Conservation (phyloP, 768 basidiomycete species). For the Lyophyllum shimeji region DNA sequence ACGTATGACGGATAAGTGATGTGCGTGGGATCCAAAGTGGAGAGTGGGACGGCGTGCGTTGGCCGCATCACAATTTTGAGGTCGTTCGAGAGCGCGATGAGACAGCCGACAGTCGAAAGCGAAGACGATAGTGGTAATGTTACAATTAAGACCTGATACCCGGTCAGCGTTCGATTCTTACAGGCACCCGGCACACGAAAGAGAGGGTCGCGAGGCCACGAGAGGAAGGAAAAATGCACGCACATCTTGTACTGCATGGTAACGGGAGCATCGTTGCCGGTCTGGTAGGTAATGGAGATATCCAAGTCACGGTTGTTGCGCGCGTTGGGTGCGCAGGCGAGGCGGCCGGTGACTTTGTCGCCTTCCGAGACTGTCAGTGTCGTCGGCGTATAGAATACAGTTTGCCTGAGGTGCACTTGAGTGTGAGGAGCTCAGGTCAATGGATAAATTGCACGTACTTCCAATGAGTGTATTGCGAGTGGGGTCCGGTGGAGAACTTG, state of each 20-base stretch:
- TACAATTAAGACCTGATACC: slow-evolving; percentile 71
- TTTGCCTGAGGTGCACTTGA: slow-evolving; percentile 61
- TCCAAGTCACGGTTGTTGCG: slow-evolving; percentile 96
- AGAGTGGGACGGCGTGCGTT: neutral
- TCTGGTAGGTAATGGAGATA: slow-evolving; percentile 76
- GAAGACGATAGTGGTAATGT: slow-evolving; percentile 10
- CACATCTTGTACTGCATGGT: slow-evolving; percentile 83
- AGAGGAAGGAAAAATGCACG: slow-evolving; percentile 40
- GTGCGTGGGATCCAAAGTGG: neutral
- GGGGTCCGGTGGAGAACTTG: slow-evolving; percentile 95
- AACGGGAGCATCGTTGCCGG: slow-evolving; percentile 32
- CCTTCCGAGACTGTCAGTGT: slow-evolving; percentile 70
- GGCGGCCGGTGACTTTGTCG: slow-evolving; percentile 67
- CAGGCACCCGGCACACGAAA: slow-evolving; percentile 13
- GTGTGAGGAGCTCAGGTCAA: neutral
- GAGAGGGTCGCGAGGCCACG: slow-evolving; percentile 12
- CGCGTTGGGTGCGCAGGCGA: slow-evolving; percentile 85
- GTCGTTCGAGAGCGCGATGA: neutral
- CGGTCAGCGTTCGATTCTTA: slow-evolving; percentile 55
- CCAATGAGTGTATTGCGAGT: slow-evolving; percentile 96
- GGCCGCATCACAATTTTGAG: neutral
- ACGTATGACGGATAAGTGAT: neutral
- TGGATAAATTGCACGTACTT: slow-evolving; percentile 58
- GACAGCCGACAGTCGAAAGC: neutral
- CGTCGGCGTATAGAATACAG: slow-evolving; percentile 93